phyloP scores from a whole-genome alignment of 768 basidiomycete species.

The Lentinus brumalis region DNA sequence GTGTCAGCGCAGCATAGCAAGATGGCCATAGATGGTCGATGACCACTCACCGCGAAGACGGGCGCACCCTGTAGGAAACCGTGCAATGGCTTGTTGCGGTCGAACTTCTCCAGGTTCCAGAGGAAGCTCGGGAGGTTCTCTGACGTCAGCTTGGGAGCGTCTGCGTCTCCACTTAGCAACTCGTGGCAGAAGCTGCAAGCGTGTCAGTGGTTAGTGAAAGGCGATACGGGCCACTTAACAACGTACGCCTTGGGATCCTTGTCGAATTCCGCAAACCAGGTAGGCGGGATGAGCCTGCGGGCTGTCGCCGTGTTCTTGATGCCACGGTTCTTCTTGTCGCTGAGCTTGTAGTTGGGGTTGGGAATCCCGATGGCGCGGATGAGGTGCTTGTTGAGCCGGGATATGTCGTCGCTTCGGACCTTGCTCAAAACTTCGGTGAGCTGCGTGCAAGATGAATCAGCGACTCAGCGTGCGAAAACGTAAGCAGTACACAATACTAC shows the following conservation, averaged over 20 bases:
- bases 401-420: not conserved
- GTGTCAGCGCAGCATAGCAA: not conserved
- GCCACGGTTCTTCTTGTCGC: not conserved
- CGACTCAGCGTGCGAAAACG: too few species aligned
- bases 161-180: not conserved
- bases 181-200: not conserved
- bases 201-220: not conserved
- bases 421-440: not conserved
- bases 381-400: not conserved
- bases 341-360: not conserved
- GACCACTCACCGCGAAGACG: not conserved
- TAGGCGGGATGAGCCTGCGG: not conserved
- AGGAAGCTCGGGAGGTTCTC: not conserved
- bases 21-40: not conserved
- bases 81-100: not conserved
- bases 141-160: not conserved
- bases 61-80: not conserved
- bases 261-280: not conserved
- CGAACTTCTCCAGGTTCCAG: not conserved
- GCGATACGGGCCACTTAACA: not conserved
- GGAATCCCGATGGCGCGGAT: not conserved
- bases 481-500: too few species aligned
- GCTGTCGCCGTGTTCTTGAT: not conserved
- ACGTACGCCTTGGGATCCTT: not conserved
- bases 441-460: not conserved